Evolutionary conservation across 768 basidiomycete genomes (phyloP).

Genomic region (Hortiboletus flavorubellus): DNA sequence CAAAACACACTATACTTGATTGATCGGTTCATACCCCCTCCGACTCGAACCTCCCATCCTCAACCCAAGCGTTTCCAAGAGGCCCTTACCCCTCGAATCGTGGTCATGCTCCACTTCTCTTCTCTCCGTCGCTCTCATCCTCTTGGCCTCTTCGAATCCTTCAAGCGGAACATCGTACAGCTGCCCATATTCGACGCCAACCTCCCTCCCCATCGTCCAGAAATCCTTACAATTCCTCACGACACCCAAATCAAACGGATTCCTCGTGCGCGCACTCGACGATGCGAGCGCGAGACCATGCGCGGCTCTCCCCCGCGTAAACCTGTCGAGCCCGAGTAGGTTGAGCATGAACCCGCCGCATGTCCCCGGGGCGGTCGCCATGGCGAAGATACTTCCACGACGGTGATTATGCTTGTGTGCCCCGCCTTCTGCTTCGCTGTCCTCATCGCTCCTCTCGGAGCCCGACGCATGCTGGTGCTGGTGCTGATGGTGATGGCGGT

Average conservation of each 20-base stretch:
- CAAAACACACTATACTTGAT: conserved; percentile 21
- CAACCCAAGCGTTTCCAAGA: conserved; percentile 34
- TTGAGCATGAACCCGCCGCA: conserved; percentile 72
- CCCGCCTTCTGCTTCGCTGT: conserved; percentile 33
- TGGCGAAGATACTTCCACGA: conserved; percentile 37
- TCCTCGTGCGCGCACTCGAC: conserved; percentile 56
- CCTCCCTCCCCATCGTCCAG: conserved; percentile 81
- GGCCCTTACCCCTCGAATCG: conserved; percentile 41
- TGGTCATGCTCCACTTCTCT: conserved; percentile 42
- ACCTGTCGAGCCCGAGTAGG: conserved; percentile 89
- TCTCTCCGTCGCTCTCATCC: conserved; percentile 50
- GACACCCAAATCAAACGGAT: conserved; percentile 89
- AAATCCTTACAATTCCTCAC: conserved; percentile 87
- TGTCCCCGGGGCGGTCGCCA: conserved; percentile 31
- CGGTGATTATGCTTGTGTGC: conserved; percentile 44
- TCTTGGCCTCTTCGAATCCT: conserved; percentile 76
- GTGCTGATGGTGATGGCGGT: conserved; percentile 34
- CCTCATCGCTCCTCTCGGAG: conserved; percentile 49
- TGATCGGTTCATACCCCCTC: conserved; percentile 35
- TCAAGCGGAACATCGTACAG: conserved; percentile 88
- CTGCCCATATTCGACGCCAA: conserved; percentile 87
- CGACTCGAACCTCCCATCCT: conserved; percentile 36
- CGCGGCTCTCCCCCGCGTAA: conserved; percentile 87
- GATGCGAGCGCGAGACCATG: conserved; percentile 75
- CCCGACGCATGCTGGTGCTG: conserved; percentile 23